Conservation (phyloP, 306 rosid genomes). For the Quillaja saponaria region DNA sequence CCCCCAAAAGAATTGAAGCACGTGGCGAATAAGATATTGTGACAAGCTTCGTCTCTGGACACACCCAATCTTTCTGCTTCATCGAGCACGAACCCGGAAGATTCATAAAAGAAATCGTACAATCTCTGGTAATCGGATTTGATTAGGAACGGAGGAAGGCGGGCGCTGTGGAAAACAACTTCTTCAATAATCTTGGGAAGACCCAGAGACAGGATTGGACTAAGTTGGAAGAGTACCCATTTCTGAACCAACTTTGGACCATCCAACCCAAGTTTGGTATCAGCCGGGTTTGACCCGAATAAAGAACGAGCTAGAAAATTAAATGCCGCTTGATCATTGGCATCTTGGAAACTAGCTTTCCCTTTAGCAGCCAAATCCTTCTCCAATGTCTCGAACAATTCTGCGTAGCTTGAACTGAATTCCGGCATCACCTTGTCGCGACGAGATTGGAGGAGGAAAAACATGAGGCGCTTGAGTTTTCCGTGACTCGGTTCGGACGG, state of each 20-base stretch:
- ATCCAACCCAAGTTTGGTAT: constrained; percentile 54
- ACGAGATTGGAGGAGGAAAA: constrained; percentile 64
- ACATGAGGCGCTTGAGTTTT: constrained; percentile 58
- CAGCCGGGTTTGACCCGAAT: constrained; percentile 45
- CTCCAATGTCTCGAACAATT: constrained; percentile 59
- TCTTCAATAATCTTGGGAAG: constrained; percentile 71
- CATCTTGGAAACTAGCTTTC: constrained; percentile 43
- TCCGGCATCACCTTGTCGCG: constrained; percentile 63
- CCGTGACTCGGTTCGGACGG: constrained; percentile 80
- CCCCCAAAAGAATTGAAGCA: constrained; percentile 90
- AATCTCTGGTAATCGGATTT: constrained; percentile 66
- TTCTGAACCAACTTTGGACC: constrained; percentile 58
- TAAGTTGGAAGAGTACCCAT: constrained; percentile 68
- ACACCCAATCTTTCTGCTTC: constrained; percentile 78
- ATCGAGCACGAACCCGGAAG: constrained; percentile 48
- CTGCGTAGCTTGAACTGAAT: constrained; percentile 54
- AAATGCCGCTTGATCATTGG: constrained; percentile 77
- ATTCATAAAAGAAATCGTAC: constrained; percentile 67
- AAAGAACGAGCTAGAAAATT: constrained; percentile 63
- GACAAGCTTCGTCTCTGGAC: constrained; percentile 83
- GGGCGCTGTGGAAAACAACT: constrained; percentile 50
- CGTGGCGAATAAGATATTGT: constrained; percentile 77
- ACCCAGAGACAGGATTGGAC: constrained; percentile 62
- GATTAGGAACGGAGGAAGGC: constrained; percentile 55
- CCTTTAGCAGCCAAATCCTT: constrained; percentile 50